Evolutionary conservation across 768 basidiomycete species (phyloP), one percentile per base, ranked within the genome.

Genomic region (Fomitopsis serialis): DNA sequence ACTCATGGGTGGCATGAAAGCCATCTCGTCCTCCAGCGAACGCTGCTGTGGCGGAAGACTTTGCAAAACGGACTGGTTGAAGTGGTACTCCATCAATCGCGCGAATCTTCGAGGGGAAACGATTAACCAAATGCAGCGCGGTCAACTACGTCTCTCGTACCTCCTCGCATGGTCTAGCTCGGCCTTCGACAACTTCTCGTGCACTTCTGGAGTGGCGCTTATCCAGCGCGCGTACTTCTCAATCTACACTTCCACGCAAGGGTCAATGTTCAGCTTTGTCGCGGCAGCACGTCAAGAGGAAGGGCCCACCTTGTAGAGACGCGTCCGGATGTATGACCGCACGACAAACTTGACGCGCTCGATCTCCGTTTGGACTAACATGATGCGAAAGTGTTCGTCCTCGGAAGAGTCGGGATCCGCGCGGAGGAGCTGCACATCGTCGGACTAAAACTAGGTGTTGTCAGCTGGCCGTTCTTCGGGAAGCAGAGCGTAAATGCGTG

Each of bases 311-410:
- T 98, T 98, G 75, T 79, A 84, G 48, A 96, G 68, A 54, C 94
- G 76, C 25, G 89, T 91, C 22, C 95, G 80, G 4, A 96, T 79
- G 66, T 96, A 98, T 1, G 92, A 91, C 53, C 94, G 74, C 23
- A 97, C 82, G 52, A 96, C 81, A 64, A 93, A 98, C 69, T 93
- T 95, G 61, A 92, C 90, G 40, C 95, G 82, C 66, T 98, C 94
- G 60, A 96, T 82, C 69, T 98, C 94, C 0, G 92, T 95, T 70
- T 95, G 92, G 0, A 91, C 94, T 50, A 98, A 85, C 76, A 92
- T 87, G 32, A 96, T 89, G 59, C 92, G 77, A 55, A 94, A 89
- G 62, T 98, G 93, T 58, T 98, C 94, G 56, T 96, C 92, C 62
- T 96, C 92, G 1, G 87, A 91, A 2, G 90, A 86, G 35, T 82